Evolutionary conservation across 1,139 yeast species (phyloP), one percentile per base, ranked within the genome.

Genomic region (Suhomyces kunorum): DNA sequence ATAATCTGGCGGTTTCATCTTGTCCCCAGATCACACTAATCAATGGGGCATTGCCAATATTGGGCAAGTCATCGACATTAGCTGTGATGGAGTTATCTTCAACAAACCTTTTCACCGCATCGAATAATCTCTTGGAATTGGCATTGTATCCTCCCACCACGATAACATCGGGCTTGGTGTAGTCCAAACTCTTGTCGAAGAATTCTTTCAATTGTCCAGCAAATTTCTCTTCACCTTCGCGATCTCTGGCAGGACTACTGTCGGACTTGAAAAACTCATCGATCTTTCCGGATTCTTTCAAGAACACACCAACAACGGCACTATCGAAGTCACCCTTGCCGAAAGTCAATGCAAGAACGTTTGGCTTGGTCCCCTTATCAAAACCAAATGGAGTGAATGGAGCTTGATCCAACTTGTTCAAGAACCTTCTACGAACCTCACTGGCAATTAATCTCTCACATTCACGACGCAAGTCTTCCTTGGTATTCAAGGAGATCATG

Each of bases 1-100:
- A 92, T 46, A 94, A 76, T 41, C 95, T 73, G 0, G 98, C 97
- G 24, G 95, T 89, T 59, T 92, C 98, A 60, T 92, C 97, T 53
- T 85, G 87, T 22, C 87, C 95, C 82, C 89, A 92, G 12, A 89
- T 68, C 3, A 87, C 80, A 37, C 71, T 78, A 23, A 83, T 53
- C 24, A 76, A 59, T 11, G 77, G 78, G 4, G 77, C 67, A 30
- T 64, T 61, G 20, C 20, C 31, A 8, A 63, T 68, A 25, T 68
- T 74, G 3, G 59, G 54, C 32, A 65, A 56, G 30, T 67, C 75
- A 20, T 78, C 86, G 19, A 74, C 74, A 39, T 74, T 79, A 11
- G 81, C 82, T 17, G 68, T 65, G 24, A 86, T 62, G 32, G 76
- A 74, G 49, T 86, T 78, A 14, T 67, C 71, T 37, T 75, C 74